Base-by-base conservation (phyloP, 1,139 yeast genomes). In the Candida sojae region DNA sequence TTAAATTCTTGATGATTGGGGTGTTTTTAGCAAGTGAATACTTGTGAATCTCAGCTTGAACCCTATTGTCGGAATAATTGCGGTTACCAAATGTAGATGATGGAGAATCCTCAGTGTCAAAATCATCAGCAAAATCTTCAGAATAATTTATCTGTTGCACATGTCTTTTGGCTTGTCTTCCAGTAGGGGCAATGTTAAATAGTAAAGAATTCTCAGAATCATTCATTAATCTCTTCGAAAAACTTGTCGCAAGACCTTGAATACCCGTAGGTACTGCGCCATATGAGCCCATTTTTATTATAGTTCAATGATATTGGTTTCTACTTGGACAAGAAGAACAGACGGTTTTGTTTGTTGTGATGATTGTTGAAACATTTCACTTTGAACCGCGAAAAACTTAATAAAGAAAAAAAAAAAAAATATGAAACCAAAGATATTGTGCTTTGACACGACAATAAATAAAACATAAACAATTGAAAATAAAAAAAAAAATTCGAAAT, bases 101-200 rank as follows among this genome's bases (percentile, higher is more conserved):
- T 33, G 61, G 58, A 4, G 53, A 85, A 37, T 84, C 89, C 43
- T 85, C 88, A 50, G 82, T 80, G 51, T 88, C 96, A 58, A 88
- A 96, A 52, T 84, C 87, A 48, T 68, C 72, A 42, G 57, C 62
- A 46, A 66, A 76, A 47, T 84, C 90, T 58, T 91, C 98, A 0
- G 97, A 93, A 61, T 91, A 92, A 63, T 88, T 90, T 46, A 90
- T 83, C 44, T 84, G 86, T 46, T 82, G 80, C 4, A 91, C 84
- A 49, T 77, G 72, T 58, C 97, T 79, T 61, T 90, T 90, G 34
- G 91, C 87, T 37, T 87, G 79, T 54, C 97, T 79, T 6, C 90
- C 82, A 3, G 86, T 84, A 3, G 92, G 90, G 5, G 88, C 86
- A 3, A 90, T 80, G 43, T 67, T 72, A 38, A 86, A 77, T 53